These are phyloP conservation scores for Nothomitra cinnamomea DNA, from an alignment of 2,329 filamentous ascomycete species.

Conservation along the genomic window DNA sequence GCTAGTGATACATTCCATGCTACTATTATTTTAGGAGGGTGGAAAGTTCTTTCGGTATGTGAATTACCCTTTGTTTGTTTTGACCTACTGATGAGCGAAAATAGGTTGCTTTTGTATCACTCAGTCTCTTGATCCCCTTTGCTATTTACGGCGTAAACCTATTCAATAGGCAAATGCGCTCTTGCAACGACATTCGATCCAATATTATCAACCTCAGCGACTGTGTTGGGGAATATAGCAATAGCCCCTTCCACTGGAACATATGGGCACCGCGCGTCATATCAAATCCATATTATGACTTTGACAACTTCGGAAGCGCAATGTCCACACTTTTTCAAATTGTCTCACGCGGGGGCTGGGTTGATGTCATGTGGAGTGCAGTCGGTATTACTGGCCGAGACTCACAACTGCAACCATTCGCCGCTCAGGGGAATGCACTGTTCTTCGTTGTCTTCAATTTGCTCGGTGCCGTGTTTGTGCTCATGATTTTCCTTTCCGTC, in stretches of 20 bases:
- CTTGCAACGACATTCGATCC: constrained; percentile 57
- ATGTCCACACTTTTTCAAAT: constrained; percentile 97
- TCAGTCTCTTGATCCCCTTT: constrained; percentile 89
- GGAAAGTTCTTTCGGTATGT: constrained; percentile 92
- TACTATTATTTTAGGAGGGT: constrained; percentile 80
- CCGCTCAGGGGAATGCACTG: constrained; percentile 67
- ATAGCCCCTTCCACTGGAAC: constrained; percentile 65
- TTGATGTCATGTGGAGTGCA: constrained; percentile 72
- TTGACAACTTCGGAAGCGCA: constrained; percentile 86
- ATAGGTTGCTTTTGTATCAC: constrained; percentile 72
- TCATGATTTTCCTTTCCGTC: constrained; percentile 94
- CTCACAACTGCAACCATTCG: constrained; percentile 51
- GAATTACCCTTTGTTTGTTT: no score
- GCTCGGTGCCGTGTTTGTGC: constrained; percentile 84
- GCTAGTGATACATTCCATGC: constrained; percentile 94
- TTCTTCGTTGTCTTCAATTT: constrained; percentile 97
- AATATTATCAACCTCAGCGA: constrained; percentile 43
- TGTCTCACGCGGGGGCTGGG: constrained; percentile 96
- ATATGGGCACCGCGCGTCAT: constrained; percentile 70
- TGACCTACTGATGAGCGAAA: constrained; percentile 11
- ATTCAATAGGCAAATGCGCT: constrained; percentile 65
- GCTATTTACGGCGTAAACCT: constrained; percentile 91
- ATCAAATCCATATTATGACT: constrained; percentile 70
- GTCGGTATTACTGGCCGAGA: constrained; percentile 66
- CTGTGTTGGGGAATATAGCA: constrained; percentile 73